Base-by-base conservation (phyloP, 1,284 basidiomycete genomes). In the Erythrobasidium hasegawianum region DNA sequence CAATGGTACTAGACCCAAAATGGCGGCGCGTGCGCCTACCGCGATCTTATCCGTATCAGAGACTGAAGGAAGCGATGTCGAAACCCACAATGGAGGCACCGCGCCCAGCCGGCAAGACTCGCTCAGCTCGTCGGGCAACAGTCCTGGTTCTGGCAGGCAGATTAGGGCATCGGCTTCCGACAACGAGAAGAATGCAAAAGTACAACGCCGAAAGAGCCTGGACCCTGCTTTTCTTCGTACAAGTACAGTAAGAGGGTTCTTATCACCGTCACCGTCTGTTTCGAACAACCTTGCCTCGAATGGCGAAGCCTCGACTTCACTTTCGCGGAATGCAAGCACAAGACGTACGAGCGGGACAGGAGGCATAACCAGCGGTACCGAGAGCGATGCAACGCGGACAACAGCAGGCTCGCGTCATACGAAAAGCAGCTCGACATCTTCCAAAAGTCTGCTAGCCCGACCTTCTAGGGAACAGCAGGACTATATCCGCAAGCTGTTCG, bases 401-500 rank as follows among this genome's bases (percentile, higher is more conserved):
- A 54, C 18, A 5, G 22, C 18, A 16, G 22, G 16, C 52, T 33
- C 27, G 7, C 52, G 52, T 5, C 22, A n/a, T 16, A 24, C 22
- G 26, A 27, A 54, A 8, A 20, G n/a, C 26, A 22, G 18, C 26
- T 5, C 52, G 8, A 27, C 43, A 18, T 47, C 43, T 4, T 4
- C n/a, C 4, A n/a, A 14, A 24, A n/a, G 24, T 38, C 40, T 68
- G 67, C 70, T 73, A 20, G 66, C 69, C 2, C 70, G 70, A 40
- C 72, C 71, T 22, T 69, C 71, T 0, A 20, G 39, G 2, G 73
- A 74, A 56, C 72, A 75, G 61, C 47, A 71, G 11, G 68, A 68
- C 1, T 75, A 75, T 59, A 72, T 75, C 57, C 69, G 69, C 9
- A 58, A 65, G 41, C 62, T 74, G 1, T 67, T 75, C 22, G 69